Evolutionary conservation across 2,329 filamentous ascomycete species (phyloP), one percentile per base, ranked within the genome.

Genomic region (Fusarium sp.): DNA sequence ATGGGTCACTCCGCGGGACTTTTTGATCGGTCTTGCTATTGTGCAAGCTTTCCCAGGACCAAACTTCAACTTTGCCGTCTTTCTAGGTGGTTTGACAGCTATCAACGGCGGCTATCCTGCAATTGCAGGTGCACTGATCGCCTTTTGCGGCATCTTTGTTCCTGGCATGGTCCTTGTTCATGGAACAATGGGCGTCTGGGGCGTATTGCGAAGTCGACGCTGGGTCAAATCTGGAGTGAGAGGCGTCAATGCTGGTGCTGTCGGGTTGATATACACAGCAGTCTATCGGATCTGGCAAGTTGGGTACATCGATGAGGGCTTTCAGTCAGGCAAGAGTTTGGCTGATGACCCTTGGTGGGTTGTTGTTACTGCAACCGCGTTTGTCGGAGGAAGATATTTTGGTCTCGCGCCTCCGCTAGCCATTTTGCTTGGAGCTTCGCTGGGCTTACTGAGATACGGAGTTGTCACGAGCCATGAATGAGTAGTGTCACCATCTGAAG

Each of bases 1-100:
- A 8, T 94, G 91, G 91, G 91, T 94, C 0, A 87, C 85, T 0
- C 83, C 89, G 0, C 85, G 91, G 6, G 90, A 94, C 74, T 93
- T 94, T 74, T 81, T 94, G 1, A 87, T 93, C 49, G 91, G 91
- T 0, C 85, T 94, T 0, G 92, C 91, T 9, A 84, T 94, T 54
- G 90, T 89, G 18, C 91, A 94, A 76, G 86, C 89, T 0, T 91
- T 93, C 59, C 91, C 91, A 0, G 79, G 79, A 1, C 79, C 79
- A 9, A 81, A 81, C 65, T 81, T 80, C 33, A 83, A 83, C 73
- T 89, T 90, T 63, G 87, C 86, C 0, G 87, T 90, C 1, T 90
- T 84, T 58, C 78, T 90, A 0, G 87, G 88, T 2, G 78, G 80
- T 0, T 75, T 90, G 1, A 81, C 86, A 0, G 80, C 87, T 1